Percentiles rank a stretch among this genome's conserved stretches.
These are phyloP conservation scores for Kurtzmaniella quercitrusa DNA, from an alignment of 1,139 yeast genomes.

Conservation along the genomic window DNA sequence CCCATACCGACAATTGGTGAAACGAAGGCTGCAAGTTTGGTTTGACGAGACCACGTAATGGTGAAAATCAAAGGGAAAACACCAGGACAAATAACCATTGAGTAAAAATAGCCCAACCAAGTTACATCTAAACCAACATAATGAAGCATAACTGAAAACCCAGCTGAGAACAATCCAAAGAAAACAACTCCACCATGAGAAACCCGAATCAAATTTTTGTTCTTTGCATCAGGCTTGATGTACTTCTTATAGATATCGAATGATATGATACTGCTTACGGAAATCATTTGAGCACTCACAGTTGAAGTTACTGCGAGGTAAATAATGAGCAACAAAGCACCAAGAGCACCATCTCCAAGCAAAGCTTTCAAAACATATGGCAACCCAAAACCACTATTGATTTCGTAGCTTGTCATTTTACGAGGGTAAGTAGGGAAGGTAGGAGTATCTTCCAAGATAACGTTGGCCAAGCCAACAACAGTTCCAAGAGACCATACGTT, in stretches of 20 bases:
- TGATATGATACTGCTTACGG: constrained; percentile 26
- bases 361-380: constrained; percentile 23
- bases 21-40: constrained; percentile 21
- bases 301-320: constrained; percentile 31
- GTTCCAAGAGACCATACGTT: constrained; percentile 32
- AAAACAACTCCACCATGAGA: constrained; percentile 25
- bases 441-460: constrained; percentile 21
- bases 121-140: constrained; percentile 29
- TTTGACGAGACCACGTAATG: constrained; percentile 30
- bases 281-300: constrained; percentile 28
- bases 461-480: constrained; percentile 23
- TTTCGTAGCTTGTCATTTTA: constrained; percentile 20
- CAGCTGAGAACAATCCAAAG: constrained; percentile 27
- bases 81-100: constrained; percentile 34
- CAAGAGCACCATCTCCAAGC: constrained; percentile 25
- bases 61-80: constrained; percentile 30
- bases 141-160: constrained; percentile 27
- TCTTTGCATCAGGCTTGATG: constrained; percentile 21
- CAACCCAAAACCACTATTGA: constrained; percentile 24
- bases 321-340: constrained; percentile 23
- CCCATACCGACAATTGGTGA: constrained; percentile 23
- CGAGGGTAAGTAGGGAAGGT: constrained; percentile 28
- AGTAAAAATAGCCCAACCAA: constrained; percentile 32
- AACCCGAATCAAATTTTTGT: constrained; percentile 22
- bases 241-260: constrained; percentile 29